phyloP scores from a whole-genome alignment of 129 eudicot species.

The Centrapalus pauciflorus region DNA sequence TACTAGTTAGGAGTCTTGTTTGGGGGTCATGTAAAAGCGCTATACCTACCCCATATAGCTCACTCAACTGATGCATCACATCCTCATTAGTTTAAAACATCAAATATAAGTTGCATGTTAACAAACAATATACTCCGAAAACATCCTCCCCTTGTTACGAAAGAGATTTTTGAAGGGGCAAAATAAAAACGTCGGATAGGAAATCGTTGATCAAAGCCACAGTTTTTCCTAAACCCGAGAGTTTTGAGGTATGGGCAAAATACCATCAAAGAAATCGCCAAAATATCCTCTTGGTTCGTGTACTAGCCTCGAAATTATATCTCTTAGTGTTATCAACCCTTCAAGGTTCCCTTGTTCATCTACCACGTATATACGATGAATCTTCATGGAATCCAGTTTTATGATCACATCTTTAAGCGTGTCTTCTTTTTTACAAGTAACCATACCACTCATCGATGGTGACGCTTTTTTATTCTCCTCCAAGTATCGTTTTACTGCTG shows the following conservation, averaged over 20 bases:
- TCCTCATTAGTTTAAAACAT: not conserved
- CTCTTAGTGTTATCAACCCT: constrained; percentile 88
- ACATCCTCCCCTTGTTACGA: constrained; percentile 6
- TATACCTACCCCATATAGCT: too few relatives aligned
- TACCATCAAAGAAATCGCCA: constrained; percentile 95
- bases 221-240: constrained; percentile 52
- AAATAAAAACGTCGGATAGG: not conserved
- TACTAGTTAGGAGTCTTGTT: too few relatives aligned
- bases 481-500: constrained; percentile 61
- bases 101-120: constrained; percentile 6
- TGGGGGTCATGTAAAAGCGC: too few relatives aligned
- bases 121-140: constrained; percentile 9
- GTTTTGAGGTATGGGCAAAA: constrained; percentile 72
- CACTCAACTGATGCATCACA: too few relatives aligned
- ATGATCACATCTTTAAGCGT: constrained; percentile 69
- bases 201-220: not conserved
- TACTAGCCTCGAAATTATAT: constrained; percentile 88
- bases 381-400: constrained; percentile 75
- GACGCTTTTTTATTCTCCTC: constrained; percentile 42
- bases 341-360: constrained; percentile 64
- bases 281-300: constrained; percentile 93
- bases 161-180: not conserved
- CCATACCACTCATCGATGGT: constrained; percentile 55
- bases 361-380: constrained; percentile 77
- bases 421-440: constrained; percentile 58